Base-by-base conservation (phyloP, 805 yeast species). In the Cyberlindnera euphorbiae region DNA sequence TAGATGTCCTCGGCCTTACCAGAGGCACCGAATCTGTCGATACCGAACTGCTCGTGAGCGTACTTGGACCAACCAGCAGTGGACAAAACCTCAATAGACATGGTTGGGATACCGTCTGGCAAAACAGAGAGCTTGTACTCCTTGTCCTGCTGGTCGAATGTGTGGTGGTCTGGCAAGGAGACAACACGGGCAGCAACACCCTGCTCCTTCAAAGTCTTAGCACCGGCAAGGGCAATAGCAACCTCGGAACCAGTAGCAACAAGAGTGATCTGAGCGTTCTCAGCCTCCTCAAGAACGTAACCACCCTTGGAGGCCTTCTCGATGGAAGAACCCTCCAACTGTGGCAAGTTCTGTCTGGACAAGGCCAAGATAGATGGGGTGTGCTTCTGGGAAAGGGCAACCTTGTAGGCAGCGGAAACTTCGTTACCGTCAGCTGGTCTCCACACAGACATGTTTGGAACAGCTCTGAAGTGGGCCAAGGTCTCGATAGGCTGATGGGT, bases 281-380 rank as follows among this genome's bases (percentile, higher is more conserved):
- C 79, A 44, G 70, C 79, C 43, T 71, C 73, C 41, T 73, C 62
- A 51, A 84, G 61, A 49, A 83, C 76, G 76, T 90, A 90, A 63
- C 95, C 98, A 79, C 98, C 98, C 73, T 83, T 86, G 42, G 78
- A 46, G 40, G 97, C 97, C 69, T 82, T 82, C 75, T 86, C 97
- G 50, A 88, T 73, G 36, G 89, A 67, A 35, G 97, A 87, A 58
- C 95, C 95, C 63, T 79, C 90, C 59, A 93, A 79, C 67, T 93
- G 97, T 46, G 97, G 89, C 61, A 83, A 69, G 77, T 79, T 79
- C 67, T 83, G 94, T 80, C 94, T 82, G 45, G 90, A 74, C 51
- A 83, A 67, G 47, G 90, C 89, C 59, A 83, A 67, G 52, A 83
- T 65, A 45, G 82, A 71, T 54, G 94, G 94, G 30, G 89, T 81